phyloP scores from a whole-genome alignment of 805 yeast species.

The Candida tallmaniae region DNA sequence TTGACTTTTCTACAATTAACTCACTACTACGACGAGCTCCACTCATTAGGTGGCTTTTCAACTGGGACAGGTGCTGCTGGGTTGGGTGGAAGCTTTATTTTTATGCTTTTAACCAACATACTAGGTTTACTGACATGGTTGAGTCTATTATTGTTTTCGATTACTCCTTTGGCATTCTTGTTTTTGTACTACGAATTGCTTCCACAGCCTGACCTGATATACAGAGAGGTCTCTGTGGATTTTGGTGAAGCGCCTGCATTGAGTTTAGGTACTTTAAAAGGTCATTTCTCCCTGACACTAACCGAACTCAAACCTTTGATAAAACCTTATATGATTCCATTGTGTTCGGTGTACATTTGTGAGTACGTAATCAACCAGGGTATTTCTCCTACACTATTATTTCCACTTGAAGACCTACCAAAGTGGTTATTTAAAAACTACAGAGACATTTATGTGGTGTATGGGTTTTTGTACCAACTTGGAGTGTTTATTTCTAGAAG shows the following conservation, averaged over 20 bases:
- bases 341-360: conserved; percentile 74
- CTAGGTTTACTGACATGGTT: conserved; percentile 49
- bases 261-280: not conserved
- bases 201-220: conserved; percentile 17
- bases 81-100: conserved; percentile 70
- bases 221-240: not conserved
- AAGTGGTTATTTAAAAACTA: conserved; percentile 49
- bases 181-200: conserved; percentile 21
- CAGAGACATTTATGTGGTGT: conserved; percentile 86
- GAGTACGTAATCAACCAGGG: conserved; percentile 93
- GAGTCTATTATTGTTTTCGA: conserved; percentile 53
- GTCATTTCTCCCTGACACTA: conserved; percentile 19
- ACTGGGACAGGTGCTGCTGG: conserved; percentile 98
- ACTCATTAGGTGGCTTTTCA: conserved; percentile 81
- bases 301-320: conserved; percentile 39
- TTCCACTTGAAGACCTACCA: conserved; percentile 68
- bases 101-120: conserved; percentile 68
- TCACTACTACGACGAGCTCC: conserved; percentile 56
- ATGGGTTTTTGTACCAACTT: conserved; percentile 83
- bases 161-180: conserved; percentile 52
- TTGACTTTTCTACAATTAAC: conserved; percentile 83
- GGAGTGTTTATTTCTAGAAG: conserved; percentile 94
- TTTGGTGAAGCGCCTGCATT: not conserved
- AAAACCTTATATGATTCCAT: conserved; percentile 75
- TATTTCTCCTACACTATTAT: conserved; percentile 80